These are phyloP conservation scores for Plenodomus lindquistii DNA, from an alignment of 2,329 filamentous ascomycete species.

Conservation along the genomic window DNA sequence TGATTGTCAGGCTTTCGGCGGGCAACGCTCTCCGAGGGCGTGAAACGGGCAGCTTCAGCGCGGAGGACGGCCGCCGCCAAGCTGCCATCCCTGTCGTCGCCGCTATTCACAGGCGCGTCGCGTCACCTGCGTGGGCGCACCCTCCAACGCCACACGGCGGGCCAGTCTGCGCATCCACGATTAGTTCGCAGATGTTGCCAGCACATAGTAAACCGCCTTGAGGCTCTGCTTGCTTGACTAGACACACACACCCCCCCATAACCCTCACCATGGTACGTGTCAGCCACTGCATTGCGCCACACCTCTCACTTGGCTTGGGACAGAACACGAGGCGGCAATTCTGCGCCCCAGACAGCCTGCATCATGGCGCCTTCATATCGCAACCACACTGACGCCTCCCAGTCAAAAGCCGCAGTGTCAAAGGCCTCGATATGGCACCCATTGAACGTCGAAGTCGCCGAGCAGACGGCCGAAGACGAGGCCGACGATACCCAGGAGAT, in stretches of 20 bases:
- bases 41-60: conserved; percentile 20
- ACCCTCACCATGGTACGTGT: conserved; percentile 8
- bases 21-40: conserved; percentile 14
- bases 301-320: neutral
- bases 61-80: conserved; percentile 22
- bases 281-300: neutral
- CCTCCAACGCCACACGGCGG: neutral
- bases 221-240: neutral
- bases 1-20: conserved; percentile 19
- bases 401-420: conserved; percentile 53
- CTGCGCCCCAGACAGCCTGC: neutral
- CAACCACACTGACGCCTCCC: conserved; percentile 9
- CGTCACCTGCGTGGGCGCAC: conserved; percentile 6
- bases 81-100: conserved; percentile 7
- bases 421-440: conserved; percentile 67
- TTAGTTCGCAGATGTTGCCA: neutral
- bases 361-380: neutral
- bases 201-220: neutral
- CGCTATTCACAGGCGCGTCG: conserved; percentile 16
- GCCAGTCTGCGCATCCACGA: neutral
- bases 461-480: conserved; percentile 85
- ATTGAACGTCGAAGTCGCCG: conserved; percentile 92
- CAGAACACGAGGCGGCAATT: neutral
- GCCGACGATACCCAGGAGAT: conserved; percentile 94
- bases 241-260: neutral